Percentiles rank a stretch among this genome's conserved stretches.
Evolutionary conservation across 2,329 filamentous ascomycete genomes (phyloP).

Genomic region (Aciculosporium take): DNA sequence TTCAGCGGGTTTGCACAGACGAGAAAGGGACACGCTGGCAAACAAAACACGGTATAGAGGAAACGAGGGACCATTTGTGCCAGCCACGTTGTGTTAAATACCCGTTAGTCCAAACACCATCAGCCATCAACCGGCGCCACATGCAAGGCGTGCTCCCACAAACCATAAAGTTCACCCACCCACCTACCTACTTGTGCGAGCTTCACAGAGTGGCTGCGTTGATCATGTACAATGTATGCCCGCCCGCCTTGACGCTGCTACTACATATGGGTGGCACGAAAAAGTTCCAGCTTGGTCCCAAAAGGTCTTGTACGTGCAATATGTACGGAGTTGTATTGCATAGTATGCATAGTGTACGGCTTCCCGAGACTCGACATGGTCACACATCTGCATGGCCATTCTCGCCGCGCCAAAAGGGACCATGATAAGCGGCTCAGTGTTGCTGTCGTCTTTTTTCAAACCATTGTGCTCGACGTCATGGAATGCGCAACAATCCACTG

Average conservation of each 20-base stretch:
- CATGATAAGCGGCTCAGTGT: too few species aligned
- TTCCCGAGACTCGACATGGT: background rate
- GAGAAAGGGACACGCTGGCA: conserved; percentile 2
- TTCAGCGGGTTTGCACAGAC: conserved; percentile 7
- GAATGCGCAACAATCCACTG: background rate
- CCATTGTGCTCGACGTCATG: too few species aligned
- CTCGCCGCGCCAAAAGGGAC: too few species aligned
- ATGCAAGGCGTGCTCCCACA: background rate
- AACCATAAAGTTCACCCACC: background rate
- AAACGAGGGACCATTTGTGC: background rate
- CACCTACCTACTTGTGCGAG: background rate
- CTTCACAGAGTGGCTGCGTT: conserved; percentile 2
- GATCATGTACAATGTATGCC: too few species aligned
- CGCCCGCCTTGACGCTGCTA: background rate
- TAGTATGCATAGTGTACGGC: background rate
- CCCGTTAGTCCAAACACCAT: background rate
- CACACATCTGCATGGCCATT: background rate
- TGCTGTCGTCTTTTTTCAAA: too few species aligned
- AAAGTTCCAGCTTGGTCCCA: background rate
- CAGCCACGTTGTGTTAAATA: background rate
- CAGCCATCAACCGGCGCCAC: conserved; percentile 2
- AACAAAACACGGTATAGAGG: conserved; percentile 4
- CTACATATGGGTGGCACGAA: background rate
- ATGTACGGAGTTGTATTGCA: background rate
- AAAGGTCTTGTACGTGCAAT: background rate